Evolutionary conservation across 2,329 filamentous ascomycete genomes (phyloP), one percentile per base, ranked within the genome.

Genomic region (Hypoxylon sp.): DNA sequence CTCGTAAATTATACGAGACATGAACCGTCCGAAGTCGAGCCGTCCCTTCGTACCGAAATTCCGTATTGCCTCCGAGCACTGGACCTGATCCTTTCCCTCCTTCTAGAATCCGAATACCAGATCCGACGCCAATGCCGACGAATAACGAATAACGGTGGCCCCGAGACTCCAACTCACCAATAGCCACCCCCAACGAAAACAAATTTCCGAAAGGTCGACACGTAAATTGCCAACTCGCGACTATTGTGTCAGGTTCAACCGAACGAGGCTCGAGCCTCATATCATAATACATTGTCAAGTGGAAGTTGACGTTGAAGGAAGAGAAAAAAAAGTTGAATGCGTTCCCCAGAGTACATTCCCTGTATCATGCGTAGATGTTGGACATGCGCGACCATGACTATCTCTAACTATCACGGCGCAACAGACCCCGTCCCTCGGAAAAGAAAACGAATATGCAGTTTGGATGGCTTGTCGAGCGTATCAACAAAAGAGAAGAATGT

Each of bases 261-360:
- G 63, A 71, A 57, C 62, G 60, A 66, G 52, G 49, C 28, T 64
- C 63, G 48, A 65, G 57, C 62, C 66, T 56, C 70, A 58, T 68
- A 65, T 68, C 66, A 28, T 74, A 74, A 74, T 75, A 74, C 73
- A 76, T 74, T 72, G 72, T 65, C 67, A 65, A 72, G 48, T 69
- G 68, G 64, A 61, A 58, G 55, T 38, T 25, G 17, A 56, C 57
- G 30, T 32, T 36, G 41, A 51, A 21, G 28, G 36, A 50, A 46
- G 46, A 46, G 7, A 49, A 57, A 65, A 65, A 28, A 53, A 70
- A 73, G 63, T 72, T 73, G 64, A 72, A 74, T 68, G 66, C 61
- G 68, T 65, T 46, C 34, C 64, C 62, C 50, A 63, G 59, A 69
- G 65, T 64, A 57, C 32, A 57, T 70, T 63, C 66, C 71, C 71